Evolutionary conservation across 2,329 filamentous ascomycete species (phyloP).

Genomic region (Exophiala xenobiotica): DNA sequence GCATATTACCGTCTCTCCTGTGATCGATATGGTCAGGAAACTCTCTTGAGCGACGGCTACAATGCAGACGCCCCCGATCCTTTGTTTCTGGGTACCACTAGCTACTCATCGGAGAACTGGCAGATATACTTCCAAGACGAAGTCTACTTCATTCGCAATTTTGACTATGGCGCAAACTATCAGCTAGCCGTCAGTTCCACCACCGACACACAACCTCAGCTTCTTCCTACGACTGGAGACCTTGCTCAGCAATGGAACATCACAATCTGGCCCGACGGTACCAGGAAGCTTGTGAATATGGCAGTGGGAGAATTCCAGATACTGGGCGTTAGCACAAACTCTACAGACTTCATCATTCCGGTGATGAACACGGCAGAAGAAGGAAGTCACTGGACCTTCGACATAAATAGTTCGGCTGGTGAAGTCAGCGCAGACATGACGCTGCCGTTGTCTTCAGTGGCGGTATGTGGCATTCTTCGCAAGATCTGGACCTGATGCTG

Average conservation of each 20-base stretch:
- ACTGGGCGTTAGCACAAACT: background rate
- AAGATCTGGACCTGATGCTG: background rate
- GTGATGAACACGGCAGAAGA: background rate
- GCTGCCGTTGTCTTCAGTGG: background rate
- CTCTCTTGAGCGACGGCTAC: background rate
- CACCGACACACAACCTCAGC: background rate
- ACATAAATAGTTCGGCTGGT: background rate
- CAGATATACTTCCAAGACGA: background rate
- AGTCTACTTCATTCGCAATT: background rate
- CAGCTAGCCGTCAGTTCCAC: background rate
- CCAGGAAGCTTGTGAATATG: background rate
- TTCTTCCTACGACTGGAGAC: background rate
- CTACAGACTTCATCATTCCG: background rate
- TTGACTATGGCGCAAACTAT: background rate
- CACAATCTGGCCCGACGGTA: background rate
- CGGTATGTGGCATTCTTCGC: background rate
- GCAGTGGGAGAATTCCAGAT: background rate
- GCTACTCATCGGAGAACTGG: background rate
- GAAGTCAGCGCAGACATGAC: background rate
- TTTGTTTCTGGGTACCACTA: background rate
- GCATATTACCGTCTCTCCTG: background rate
- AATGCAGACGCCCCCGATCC: background rate
- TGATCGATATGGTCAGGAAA: background rate
- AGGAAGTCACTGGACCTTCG: background rate
- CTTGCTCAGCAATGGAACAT: background rate